phyloP scores from a whole-genome alignment of 1,284 basidiomycete species.

The Phellopilus nigrolimitatus region DNA sequence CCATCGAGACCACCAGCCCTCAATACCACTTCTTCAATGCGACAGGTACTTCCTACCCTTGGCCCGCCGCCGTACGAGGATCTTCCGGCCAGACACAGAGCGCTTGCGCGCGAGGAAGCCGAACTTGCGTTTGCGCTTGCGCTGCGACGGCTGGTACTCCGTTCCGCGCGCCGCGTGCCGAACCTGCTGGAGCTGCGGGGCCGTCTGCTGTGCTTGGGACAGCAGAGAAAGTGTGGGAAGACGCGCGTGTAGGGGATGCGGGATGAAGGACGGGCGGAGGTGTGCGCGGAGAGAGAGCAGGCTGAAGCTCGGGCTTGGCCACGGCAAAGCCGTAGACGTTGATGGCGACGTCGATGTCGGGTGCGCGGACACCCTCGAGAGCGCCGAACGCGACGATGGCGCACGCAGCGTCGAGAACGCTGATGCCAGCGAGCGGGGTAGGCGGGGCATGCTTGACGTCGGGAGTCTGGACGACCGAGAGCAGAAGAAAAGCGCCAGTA shows the following conservation, averaged over 20 bases:
- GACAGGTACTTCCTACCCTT: constrained; percentile 60
- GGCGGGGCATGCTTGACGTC: constrained; percentile 14
- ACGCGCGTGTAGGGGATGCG: constrained; percentile 10
- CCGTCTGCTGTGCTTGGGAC: constrained; percentile 1
- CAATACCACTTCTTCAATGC: constrained; percentile 35
- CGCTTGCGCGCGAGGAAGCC: constrained; percentile 76
- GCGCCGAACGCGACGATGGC: neutral
- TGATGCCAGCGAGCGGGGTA: constrained; percentile 8
- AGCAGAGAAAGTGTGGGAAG: constrained; percentile 9
- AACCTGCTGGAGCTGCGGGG: constrained; percentile 37
- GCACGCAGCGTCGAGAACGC: constrained; percentile 11
- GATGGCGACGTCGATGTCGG: neutral
- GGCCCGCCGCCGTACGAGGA: constrained; percentile 49
- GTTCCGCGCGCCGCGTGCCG: constrained; percentile 54
- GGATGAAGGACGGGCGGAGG: constrained; percentile 15
- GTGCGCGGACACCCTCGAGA: neutral
- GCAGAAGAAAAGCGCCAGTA: no score
- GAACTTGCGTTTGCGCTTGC: constrained; percentile 84
- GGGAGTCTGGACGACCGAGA: no score
- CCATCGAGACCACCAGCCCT: neutral
- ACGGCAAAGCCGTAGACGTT: neutral
- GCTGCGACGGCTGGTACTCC: constrained; percentile 86
- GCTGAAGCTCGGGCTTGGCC: neutral
- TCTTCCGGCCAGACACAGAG: constrained; percentile 58
- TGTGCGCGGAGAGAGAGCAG: constrained; percentile 5